These are phyloP conservation scores for Crucibulum parvulum DNA, from an alignment of 1,284 basidiomycete genomes.

Conservation along the genomic window DNA sequence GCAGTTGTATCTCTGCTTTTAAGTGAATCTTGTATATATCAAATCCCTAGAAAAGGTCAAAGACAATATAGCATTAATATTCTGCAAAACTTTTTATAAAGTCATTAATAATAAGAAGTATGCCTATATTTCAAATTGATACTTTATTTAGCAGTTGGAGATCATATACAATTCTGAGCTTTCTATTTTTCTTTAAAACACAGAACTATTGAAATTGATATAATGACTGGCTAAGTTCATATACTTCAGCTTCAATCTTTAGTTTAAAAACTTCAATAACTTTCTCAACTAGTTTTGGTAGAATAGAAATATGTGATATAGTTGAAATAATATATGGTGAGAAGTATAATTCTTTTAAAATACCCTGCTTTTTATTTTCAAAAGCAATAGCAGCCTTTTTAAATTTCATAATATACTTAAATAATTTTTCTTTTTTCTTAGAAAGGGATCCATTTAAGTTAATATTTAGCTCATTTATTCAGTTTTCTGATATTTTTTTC, in stretches of 20 bases:
- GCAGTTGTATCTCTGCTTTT: constrained; percentile 21
- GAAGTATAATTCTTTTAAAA: too few species aligned
- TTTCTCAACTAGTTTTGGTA: constrained; percentile 2
- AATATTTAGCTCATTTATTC: too few species aligned
- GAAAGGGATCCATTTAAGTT: too few species aligned
- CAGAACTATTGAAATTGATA: constrained; percentile 1
- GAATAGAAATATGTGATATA: constrained; percentile 10
- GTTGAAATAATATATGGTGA: neutral
- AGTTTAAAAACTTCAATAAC: constrained; percentile 1
- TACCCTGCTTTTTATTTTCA: too few species aligned
- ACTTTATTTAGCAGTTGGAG: constrained; percentile 18
- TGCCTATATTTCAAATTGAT: constrained; percentile 14
- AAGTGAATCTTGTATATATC: constrained; percentile 13
- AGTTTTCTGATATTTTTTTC: too few species aligned
- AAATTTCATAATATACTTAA: too few species aligned
- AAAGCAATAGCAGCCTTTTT: too few species aligned
- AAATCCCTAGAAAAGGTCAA: constrained; percentile 23
- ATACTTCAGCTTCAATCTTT: constrained; percentile 6
- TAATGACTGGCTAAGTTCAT: neutral
- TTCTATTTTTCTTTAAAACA: constrained; percentile 21
- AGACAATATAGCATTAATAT: constrained; percentile 13
- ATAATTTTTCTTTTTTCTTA: too few species aligned
- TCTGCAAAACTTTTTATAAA: constrained; percentile 12
- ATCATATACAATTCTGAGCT: constrained; percentile 18
- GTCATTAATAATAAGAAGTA: constrained; percentile 11